Evolutionary conservation across 805 yeast species (phyloP).

Genomic region (Metschnikowia hibisci): DNA sequence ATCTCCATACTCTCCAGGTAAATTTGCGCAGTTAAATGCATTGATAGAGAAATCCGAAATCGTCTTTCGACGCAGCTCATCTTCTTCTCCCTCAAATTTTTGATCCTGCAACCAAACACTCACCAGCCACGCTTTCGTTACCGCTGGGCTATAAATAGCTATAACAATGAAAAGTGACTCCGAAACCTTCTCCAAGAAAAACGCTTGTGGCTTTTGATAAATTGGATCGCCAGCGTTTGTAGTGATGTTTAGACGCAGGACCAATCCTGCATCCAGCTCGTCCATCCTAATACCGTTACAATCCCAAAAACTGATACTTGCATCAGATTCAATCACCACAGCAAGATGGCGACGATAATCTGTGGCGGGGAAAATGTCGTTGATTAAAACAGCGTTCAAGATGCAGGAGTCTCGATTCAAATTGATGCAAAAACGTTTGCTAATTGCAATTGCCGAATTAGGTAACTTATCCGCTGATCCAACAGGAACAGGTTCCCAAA

Average conservation of each 20-base stretch:
- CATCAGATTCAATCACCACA: constrained; percentile 28
- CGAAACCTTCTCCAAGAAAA: constrained; percentile 19
- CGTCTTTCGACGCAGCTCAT: not conserved
- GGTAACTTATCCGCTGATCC: not conserved
- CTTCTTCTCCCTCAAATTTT: not conserved
- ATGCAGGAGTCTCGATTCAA: constrained; percentile 18
- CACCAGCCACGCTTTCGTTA: constrained; percentile 42
- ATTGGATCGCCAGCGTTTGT: constrained; percentile 8
- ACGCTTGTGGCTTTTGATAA: constrained; percentile 20
- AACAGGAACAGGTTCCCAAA: constrained; percentile 40
- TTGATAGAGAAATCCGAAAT: constrained; percentile 1
- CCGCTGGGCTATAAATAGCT: constrained; percentile 42
- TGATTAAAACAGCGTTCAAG: constrained; percentile 31
- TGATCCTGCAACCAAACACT: constrained; percentile 2
- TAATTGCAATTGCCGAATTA: constrained; percentile 20
- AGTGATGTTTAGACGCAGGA: constrained; percentile 15
- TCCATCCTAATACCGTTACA: constrained; percentile 38
- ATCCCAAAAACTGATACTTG: constrained; percentile 57
- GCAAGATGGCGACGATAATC: constrained; percentile 29
- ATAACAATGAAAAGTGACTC: constrained; percentile 38
- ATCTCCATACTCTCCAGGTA: constrained; percentile 32
- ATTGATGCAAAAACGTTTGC: constrained; percentile 32
- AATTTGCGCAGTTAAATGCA: constrained; percentile 20
- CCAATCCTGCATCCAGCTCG: constrained; percentile 28
- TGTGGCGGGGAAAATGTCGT: constrained; percentile 22